These are phyloP conservation scores for Penicillium ochrochloron DNA, from an alignment of 495 filamentous ascomycete species.

Conservation along the genomic window DNA sequence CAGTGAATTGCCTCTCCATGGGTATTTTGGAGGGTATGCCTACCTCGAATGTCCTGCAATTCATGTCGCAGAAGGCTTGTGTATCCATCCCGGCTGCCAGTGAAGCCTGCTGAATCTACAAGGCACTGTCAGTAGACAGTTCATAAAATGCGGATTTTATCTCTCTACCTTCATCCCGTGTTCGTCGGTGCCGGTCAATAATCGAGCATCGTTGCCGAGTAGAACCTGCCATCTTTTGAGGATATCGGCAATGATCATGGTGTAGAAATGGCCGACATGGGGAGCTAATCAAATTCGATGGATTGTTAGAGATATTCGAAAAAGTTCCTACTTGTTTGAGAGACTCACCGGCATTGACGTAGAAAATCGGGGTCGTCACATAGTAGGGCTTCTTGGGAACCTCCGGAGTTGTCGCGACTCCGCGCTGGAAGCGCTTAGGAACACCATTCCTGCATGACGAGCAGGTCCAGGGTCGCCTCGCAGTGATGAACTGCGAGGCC, in stretches of 20 bases:
- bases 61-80: slow-evolving; percentile 64
- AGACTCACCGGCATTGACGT: slow-evolving; percentile 87
- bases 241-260: slow-evolving; percentile 87
- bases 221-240: slow-evolving; percentile 92
- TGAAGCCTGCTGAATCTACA: slow-evolving; percentile 82
- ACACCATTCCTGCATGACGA: slow-evolving; percentile 31
- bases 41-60: slow-evolving; percentile 54
- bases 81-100: slow-evolving; percentile 63
- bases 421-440: slow-evolving; percentile 30
- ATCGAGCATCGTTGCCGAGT: slow-evolving; percentile 68
- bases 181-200: slow-evolving; percentile 95
- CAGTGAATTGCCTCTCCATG: not conserved
- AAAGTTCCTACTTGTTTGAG: not conserved
- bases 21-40: slow-evolving; percentile 1
- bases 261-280: slow-evolving; percentile 94
- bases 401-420: slow-evolving; percentile 39
- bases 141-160: too few species aligned
- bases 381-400: slow-evolving; percentile 81
- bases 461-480: slow-evolving; percentile 41
- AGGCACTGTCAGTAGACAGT: slow-evolving; percentile 24
- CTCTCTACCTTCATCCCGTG: slow-evolving; percentile 83
- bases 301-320: slow-evolving; percentile 23
- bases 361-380: slow-evolving; percentile 97
- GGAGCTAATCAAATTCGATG: slow-evolving; percentile 60
- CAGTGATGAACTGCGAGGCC: slow-evolving; percentile 35